phyloP scores from a whole-genome alignment of 305 asterid species.

The Solanum hybrid region DNA sequence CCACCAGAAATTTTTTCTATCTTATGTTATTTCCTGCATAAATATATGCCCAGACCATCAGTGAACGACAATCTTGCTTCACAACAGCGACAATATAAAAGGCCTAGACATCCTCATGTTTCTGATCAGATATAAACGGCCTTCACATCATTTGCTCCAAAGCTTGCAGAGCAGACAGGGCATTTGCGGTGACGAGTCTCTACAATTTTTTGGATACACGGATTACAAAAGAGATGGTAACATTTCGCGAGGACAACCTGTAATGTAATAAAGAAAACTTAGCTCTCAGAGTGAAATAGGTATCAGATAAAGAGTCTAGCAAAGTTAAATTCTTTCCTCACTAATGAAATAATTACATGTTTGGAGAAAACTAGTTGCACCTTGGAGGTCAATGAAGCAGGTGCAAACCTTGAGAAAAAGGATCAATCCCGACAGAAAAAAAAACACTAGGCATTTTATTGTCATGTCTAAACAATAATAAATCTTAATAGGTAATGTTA shows the following conservation, averaged over 20 bases:
- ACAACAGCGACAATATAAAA: background rate
- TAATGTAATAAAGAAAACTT: constrained; percentile 5
- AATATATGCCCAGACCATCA: background rate
- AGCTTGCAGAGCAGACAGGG: constrained; percentile 82
- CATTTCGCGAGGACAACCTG: constrained; percentile 98
- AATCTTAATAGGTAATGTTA: background rate
- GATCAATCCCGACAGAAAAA: background rate
- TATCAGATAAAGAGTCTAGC: background rate
- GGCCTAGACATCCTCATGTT: constrained; percentile 1
- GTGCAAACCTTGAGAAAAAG: background rate
- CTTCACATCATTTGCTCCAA: constrained; percentile 81
- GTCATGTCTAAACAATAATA: background rate
- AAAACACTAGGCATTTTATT: background rate
- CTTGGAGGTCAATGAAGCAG: background rate
- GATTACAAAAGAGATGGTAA: constrained; percentile 91
- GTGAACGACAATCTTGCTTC: background rate
- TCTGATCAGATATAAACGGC: constrained; percentile 76
- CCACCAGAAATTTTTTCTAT: background rate
- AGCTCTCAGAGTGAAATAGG: background rate
- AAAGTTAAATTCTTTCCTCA: background rate
- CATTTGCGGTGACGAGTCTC: constrained; percentile 90
- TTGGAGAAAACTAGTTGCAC: background rate
- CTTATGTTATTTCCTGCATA: background rate
- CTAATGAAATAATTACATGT: background rate
- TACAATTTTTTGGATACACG: constrained; percentile 65